A percentile compares a stretch with the other conserved stretches of the same genome.
Conservation (phyloP, 106 monocot species). For the Dendrobium catenatum region DNA sequence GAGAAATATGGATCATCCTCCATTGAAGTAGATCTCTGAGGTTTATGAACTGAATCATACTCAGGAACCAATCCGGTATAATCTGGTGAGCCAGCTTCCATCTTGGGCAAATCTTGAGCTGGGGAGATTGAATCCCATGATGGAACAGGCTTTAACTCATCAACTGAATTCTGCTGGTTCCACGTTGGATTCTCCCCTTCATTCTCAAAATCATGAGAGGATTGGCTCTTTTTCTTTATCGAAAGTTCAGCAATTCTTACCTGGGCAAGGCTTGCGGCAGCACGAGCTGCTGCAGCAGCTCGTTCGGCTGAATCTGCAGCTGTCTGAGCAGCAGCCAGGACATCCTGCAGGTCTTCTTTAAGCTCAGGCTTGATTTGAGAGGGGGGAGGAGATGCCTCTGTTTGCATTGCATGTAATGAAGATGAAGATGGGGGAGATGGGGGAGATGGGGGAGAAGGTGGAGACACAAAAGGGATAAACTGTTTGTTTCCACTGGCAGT, state of each 20-base stretch:
- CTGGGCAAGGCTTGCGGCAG: slow-evolving; percentile 85
- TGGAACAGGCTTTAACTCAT: not conserved
- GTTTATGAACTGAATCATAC: slow-evolving; percentile 12
- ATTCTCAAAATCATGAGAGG: slow-evolving; percentile 15
- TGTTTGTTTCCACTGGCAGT: slow-evolving; percentile 32
- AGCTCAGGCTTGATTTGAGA: slow-evolving; percentile 15
- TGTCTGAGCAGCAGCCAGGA: slow-evolving; percentile 67
- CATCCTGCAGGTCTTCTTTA: slow-evolving; percentile 66
- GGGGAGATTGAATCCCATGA: not conserved
- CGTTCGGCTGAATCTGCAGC: slow-evolving; percentile 83
- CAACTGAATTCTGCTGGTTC: slow-evolving; percentile 29
- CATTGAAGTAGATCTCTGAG: slow-evolving; percentile 51
- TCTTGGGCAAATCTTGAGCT: slow-evolving; percentile 2
- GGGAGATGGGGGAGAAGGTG: slow-evolving; percentile 27
- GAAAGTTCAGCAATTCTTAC: slow-evolving; percentile 63
- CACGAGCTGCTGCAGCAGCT: slow-evolving; percentile 76
- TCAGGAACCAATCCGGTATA: not conserved
- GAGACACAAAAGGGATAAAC: slow-evolving; percentile 51
- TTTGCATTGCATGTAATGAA: slow-evolving; percentile 11
- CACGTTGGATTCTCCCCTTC: slow-evolving; percentile 17
- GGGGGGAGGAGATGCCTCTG: slow-evolving; percentile 5
- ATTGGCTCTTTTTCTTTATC: slow-evolving; percentile 16
- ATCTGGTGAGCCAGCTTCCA: slow-evolving; percentile 14
- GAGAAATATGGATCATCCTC: slow-evolving; percentile 90
- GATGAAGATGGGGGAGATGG: not conserved